Conservation (phyloP, 2,329 filamentous ascomycete species). For the Alternaria ventricosa region DNA sequence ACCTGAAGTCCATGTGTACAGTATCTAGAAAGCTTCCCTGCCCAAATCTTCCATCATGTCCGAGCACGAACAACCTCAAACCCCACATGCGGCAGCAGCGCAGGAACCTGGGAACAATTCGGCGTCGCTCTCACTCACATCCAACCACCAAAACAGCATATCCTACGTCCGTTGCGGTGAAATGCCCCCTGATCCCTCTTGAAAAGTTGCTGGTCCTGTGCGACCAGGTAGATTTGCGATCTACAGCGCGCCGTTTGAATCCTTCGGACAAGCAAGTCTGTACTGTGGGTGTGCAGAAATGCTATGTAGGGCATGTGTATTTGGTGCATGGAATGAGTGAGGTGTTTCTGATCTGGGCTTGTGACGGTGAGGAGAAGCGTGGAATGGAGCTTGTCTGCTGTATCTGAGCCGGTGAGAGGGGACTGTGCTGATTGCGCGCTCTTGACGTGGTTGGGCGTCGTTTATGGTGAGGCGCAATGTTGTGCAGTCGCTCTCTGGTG, state of each 20-base stretch:
- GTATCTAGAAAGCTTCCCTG: too few relatives aligned
- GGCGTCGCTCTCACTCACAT: background rate
- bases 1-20: background rate
- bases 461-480: background rate
- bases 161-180: background rate
- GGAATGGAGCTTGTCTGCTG: background rate
- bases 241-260: background rate
- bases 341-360: background rate
- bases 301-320: background rate
- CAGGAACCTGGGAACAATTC: background rate
- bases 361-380: background rate
- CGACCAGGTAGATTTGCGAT: background rate
- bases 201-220: background rate
- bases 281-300: background rate
- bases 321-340: background rate
- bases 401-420: background rate
- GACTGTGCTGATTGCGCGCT: background rate
- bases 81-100: background rate
- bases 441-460: background rate
- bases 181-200: background rate
- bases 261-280: background rate
- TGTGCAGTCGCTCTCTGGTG: background rate
- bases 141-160: background rate
- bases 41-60: too few relatives aligned
- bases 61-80: background rate